Evolutionary conservation across 148 eudicot genomes (phyloP).

Genomic region (Tetragonia tetragonoides): DNA sequence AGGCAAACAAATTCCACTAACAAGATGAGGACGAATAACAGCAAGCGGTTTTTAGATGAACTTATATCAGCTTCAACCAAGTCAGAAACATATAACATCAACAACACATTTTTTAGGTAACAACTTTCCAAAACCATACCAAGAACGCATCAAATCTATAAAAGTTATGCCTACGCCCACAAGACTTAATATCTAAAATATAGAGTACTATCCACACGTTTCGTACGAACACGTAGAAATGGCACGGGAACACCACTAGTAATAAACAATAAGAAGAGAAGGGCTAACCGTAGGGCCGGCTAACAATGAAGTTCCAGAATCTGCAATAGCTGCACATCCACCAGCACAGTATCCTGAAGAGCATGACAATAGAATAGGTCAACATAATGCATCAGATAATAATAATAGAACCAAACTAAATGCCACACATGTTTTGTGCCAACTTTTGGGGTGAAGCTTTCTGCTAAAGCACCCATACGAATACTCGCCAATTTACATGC

Average conservation of each 20-base stretch:
- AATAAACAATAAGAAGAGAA: neutral
- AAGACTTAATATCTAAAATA: neutral
- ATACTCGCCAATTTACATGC: neutral
- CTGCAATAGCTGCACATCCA: constrained; percentile 96
- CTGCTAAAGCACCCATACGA: too few relatives aligned
- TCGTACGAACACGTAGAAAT: neutral
- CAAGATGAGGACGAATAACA: neutral
- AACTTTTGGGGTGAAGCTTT: neutral
- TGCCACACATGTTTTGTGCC: neutral
- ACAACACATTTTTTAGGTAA: neutral
- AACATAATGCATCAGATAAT: neutral
- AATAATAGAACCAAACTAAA: neutral
- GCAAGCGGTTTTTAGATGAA: neutral
- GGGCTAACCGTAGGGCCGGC: constrained; percentile 85
- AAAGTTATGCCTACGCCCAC: neutral
- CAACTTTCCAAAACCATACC: neutral
- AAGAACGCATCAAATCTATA: neutral
- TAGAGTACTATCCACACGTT: neutral
- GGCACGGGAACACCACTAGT: neutral
- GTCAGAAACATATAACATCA: neutral
- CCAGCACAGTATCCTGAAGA: constrained; percentile 58
- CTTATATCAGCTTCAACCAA: neutral
- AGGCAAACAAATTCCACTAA: neutral
- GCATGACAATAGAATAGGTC: neutral
- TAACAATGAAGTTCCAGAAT: constrained; percentile 91